Conservation (phyloP, 1,284 basidiomycete genomes). For the Lignosus rhinocerotis region DNA sequence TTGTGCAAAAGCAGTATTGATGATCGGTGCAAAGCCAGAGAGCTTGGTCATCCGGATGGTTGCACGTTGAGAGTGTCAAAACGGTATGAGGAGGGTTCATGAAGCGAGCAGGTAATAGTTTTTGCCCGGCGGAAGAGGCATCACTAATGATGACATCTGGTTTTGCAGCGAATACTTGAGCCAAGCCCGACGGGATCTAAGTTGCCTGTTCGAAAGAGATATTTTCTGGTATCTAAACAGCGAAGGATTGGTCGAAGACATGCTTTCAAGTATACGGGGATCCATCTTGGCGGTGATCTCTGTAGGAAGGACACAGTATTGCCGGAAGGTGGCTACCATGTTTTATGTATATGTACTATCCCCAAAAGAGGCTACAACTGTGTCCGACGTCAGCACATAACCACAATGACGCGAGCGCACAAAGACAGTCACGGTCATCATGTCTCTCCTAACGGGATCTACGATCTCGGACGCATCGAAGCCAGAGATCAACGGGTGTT, state of each 20-base stretch:
- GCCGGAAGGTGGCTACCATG: constrained; percentile 43
- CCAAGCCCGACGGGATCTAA: constrained; percentile 12
- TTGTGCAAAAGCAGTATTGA: not conserved
- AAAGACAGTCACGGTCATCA: constrained; percentile 15
- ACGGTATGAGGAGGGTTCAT: not conserved
- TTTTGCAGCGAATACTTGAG: constrained; percentile 25
- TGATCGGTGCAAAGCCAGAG: not conserved
- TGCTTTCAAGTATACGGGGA: not conserved
- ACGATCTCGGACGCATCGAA: constrained; percentile 23
- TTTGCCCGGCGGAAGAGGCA: constrained; percentile 39
- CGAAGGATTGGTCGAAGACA: not conserved
- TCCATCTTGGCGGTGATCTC: constrained; percentile 34
- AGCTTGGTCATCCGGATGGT: not conserved
- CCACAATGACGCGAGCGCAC: not conserved
- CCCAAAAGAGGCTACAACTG: not conserved
- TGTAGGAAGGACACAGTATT: constrained; percentile 45
- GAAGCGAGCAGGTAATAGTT: constrained; percentile 20
- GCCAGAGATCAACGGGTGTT: constrained; percentile 27
- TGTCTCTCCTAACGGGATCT: constrained; percentile 18
- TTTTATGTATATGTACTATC: not conserved
- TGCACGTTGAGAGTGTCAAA: not conserved
- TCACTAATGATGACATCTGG: constrained; percentile 40
- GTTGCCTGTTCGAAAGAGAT: not conserved
- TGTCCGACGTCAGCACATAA: not conserved
- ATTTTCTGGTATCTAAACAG: not conserved